Base-by-base conservation (phyloP, 129 eudicot genomes). In the Pseudognaphalium luteoalbum region DNA sequence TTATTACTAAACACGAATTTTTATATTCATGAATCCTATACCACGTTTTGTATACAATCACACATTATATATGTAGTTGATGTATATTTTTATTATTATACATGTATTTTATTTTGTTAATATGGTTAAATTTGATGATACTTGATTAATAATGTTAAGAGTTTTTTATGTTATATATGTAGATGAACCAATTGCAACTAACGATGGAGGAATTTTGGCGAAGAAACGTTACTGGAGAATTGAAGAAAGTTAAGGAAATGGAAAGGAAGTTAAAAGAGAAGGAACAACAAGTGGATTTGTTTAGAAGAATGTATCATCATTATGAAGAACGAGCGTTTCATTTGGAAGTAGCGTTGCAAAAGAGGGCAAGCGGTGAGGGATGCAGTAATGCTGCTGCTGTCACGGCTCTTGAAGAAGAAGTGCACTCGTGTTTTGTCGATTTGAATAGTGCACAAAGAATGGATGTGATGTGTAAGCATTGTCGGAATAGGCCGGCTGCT, bases 121-220 rank as follows among this genome's bases (percentile, higher is more conserved):
- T 25, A 37, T 7, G 42, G 7, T 37, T 37, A 37, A 37, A 58
- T 20, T 73, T 32, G 12, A 37, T 52, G 47, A 35, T 68, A 50
- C 6, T 50, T 11, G 28, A 25, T 25, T 25, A 25, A 25, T 25
- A 25, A 25, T 25, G 28, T 25, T 25, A 25, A 1, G n/a, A n/a
- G n/a, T n/a, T 14, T 34, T 78, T 19, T 30, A 21, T 71, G 4
- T 79, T 21, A 10, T 8, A 35, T 35, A 17, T 52, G 33, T 54
- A 80, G 83, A 58, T 33, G 5, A 66, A 58, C 41, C 83, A 37
- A 29, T 73, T 67, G 83, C 25, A 28, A 16, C 64, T n/a, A 28
- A 66, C 11, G 14, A 39, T 80, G 21, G 77, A 66, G 52, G 83
- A 80, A 7, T 80, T 66, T 59, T 80, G 83, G 83, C 28, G 75